Base-by-base conservation (phyloP, 768 basidiomycete species). In the Pleurotus citrinopileatus region DNA sequence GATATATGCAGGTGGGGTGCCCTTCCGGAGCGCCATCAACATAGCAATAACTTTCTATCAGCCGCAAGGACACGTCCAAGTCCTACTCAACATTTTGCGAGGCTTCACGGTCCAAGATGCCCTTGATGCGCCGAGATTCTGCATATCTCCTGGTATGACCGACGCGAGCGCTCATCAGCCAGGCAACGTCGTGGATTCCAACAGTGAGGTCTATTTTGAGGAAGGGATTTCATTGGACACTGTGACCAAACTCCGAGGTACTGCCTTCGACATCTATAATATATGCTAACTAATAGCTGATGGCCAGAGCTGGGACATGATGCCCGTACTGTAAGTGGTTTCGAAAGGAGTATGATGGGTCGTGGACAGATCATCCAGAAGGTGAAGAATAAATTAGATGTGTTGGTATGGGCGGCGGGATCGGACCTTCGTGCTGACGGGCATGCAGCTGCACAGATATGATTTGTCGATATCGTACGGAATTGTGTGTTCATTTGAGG, bases 1-100 rank as follows among this genome's bases (percentile, higher is more conserved):
- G 89, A 1, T 92, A 83, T 69, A 94, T 93, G 90, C 91, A 91
- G 77, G 87, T 80, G 26, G 37, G 66, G n/a, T n/a, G n/a, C n/a
- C n/a, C n/a, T n/a, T n/a, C 48, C 0, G 7, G 25, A 8, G 19
- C 40, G 10, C 26, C 19, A 4, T 40, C 28, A 26, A 27, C 40
- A 32, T 25, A 15, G 7, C 10, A 29, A 13, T 12, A 4, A n/a
- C 42, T 3, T 40, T 15, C 4, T 28, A 2, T 40, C 47, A 97
- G 82, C 96, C 96, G 1, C 94, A 96, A 77, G 95, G 97, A 0
- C 96, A 98, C 61, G 81, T 98, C 3, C 97, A 99, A 70, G 94
- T 98, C 5, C 75, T 98, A 22, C 70, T 98, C 25, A 97, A 94
- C 65, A 80, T 97, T 48, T 78, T 98, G 23, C 82, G 94, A 42